Percentiles rank a stretch among this genome's conserved stretches.
phyloP scores from a whole-genome alignment of 2,329 filamentous ascomycete genomes.

The Aspergillus phoenicis region DNA sequence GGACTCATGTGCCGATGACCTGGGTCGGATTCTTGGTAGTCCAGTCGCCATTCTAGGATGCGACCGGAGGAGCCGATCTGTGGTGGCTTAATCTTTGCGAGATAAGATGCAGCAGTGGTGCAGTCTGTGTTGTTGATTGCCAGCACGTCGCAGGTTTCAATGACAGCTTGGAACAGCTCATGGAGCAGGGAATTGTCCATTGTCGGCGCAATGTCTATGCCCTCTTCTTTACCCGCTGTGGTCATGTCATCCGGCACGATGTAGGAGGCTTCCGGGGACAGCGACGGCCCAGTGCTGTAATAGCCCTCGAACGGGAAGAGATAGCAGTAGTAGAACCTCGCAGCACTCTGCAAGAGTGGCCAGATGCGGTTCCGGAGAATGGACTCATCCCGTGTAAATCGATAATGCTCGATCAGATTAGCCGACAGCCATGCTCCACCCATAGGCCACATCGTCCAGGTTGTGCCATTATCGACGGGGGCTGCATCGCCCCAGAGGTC shows the following conservation, averaged over 20 bases:
- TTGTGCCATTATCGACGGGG: slow-evolving; percentile 47
- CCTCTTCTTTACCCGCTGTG: not conserved
- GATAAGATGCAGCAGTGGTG: slow-evolving; percentile 2
- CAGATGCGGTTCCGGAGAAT: slow-evolving; percentile 19
- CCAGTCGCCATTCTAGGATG: slow-evolving; percentile 37
- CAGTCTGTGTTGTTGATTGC: slow-evolving; percentile 9
- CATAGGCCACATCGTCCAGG: slow-evolving; percentile 43
- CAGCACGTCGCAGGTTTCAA: slow-evolving; percentile 1
- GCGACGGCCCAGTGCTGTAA: slow-evolving; percentile 18
- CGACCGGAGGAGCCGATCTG: slow-evolving; percentile 29
- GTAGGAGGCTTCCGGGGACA: slow-evolving; percentile 26
- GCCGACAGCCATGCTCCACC: slow-evolving; percentile 61
- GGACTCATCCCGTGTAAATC: slow-evolving; percentile 46
- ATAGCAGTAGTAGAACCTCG: slow-evolving; percentile 16
- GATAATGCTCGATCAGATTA: slow-evolving; percentile 59
- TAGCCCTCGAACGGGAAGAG: slow-evolving; percentile 12
- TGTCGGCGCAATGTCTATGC: slow-evolving; percentile 36
- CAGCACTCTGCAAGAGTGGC: slow-evolving; percentile 17
- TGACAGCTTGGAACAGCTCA: slow-evolving; percentile 32
- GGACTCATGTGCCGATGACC: slow-evolving; percentile 56
- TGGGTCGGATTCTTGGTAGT: slow-evolving; percentile 46
- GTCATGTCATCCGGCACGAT: slow-evolving; percentile 9
- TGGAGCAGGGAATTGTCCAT: slow-evolving; percentile 50
- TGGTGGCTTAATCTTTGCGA: slow-evolving; percentile 14
- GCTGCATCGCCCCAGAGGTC: slow-evolving; percentile 61